Conservation (phyloP, 2,329 filamentous ascomycete species). For the Sporothrix schenckii region DNA sequence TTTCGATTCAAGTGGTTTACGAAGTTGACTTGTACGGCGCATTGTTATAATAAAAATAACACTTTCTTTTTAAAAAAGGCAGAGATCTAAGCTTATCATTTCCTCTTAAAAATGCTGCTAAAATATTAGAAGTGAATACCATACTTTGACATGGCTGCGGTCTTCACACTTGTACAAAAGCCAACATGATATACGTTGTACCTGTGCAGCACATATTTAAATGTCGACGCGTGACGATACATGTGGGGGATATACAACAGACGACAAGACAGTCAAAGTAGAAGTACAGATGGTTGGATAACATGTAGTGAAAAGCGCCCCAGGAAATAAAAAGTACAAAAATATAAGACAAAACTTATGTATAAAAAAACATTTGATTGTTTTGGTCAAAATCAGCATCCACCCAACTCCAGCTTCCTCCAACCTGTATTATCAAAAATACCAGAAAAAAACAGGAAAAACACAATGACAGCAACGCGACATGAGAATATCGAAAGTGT, state of each 20-base stretch:
- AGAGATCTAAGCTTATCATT: too few relatives aligned
- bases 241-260: neutral
- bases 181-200: too few relatives aligned
- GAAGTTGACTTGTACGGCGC: too few relatives aligned
- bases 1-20: too few relatives aligned
- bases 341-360: neutral
- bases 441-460: neutral
- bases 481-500: constrained; percentile 24
- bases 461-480: neutral
- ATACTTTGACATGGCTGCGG: too few relatives aligned
- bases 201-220: too few relatives aligned
- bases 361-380: constrained; percentile 5
- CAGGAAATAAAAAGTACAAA: constrained; percentile 12
- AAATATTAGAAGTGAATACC: too few relatives aligned
- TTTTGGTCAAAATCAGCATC: constrained; percentile 18
- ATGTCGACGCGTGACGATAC: neutral
- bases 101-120: too few relatives aligned
- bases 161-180: too few relatives aligned
- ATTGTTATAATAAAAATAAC: too few relatives aligned
- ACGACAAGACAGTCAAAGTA: neutral
- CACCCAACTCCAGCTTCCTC: constrained; percentile 29
- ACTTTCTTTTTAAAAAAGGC: too few relatives aligned
- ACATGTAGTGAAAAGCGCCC: constrained; percentile 9
- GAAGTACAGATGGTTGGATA: neutral
- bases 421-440: constrained; percentile 11